Evolutionary conservation across 306 rosid genomes (phyloP).

Genomic region (Argentina anserina): DNA sequence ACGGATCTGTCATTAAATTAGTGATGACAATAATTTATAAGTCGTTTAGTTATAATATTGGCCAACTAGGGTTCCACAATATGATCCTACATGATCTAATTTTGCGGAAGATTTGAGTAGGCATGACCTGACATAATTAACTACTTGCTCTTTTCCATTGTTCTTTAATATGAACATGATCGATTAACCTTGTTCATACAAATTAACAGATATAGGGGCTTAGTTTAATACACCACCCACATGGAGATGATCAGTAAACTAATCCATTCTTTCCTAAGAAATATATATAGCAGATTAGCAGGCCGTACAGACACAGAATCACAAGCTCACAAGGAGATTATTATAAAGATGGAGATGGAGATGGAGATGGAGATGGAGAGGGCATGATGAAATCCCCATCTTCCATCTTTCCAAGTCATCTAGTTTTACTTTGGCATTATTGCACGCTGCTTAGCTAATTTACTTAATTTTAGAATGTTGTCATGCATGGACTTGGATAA

Average conservation of each 20-base stretch:
- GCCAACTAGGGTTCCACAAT: constrained; percentile 31
- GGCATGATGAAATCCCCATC: neutral
- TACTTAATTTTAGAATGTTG: neutral
- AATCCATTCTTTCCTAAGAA: neutral
- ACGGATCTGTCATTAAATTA: constrained; percentile 14
- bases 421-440: neutral
- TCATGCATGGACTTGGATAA: neutral
- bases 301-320: constrained; percentile 48
- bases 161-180: neutral
- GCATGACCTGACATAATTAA: constrained; percentile 25
- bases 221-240: constrained; percentile 14
- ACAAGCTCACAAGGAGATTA: neutral
- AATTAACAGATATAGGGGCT: neutral
- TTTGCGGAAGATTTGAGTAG: constrained; percentile 28
- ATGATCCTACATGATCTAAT: constrained; percentile 29
- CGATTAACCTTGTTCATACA: constrained; percentile 6
- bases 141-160: neutral
- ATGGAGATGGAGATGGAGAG: neutral
- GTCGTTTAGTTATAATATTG: constrained; percentile 13
- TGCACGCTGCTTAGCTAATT: neutral
- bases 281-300: constrained; percentile 28
- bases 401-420: neutral
- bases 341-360: neutral
- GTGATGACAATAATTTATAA: neutral
- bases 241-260: constrained; percentile 18